phyloP scores from a whole-genome alignment of 139 green algal species.

The Parachlorella kessleri region DNA sequence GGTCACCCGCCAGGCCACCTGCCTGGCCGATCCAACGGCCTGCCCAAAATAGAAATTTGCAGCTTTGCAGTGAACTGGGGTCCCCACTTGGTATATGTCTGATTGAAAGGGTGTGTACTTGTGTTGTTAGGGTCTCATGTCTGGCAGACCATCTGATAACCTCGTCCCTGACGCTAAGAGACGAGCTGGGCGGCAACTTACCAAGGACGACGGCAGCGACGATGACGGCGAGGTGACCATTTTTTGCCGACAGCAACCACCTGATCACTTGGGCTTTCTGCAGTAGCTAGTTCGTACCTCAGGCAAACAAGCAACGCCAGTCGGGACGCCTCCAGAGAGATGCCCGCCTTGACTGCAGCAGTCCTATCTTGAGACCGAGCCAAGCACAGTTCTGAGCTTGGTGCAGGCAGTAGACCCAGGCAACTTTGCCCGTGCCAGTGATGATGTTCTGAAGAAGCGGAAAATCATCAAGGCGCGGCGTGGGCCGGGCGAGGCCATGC shows the following conservation, averaged over 20 bases:
- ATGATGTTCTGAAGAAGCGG: slow-evolving; percentile 56
- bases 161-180: slow-evolving; percentile 62
- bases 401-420: slow-evolving; percentile 31
- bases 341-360: background rate
- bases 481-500: background rate
- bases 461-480: slow-evolving; percentile 58
- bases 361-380: background rate
- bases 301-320: background rate
- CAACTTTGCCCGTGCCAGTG: slow-evolving; percentile 56
- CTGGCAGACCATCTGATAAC: too few species aligned
- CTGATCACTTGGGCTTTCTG: background rate
- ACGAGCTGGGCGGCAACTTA: slow-evolving; percentile 61
- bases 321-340: background rate
- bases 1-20: too few species aligned
- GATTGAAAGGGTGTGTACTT: too few species aligned
- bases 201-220: slow-evolving; percentile 60
- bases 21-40: too few species aligned
- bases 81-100: too few species aligned
- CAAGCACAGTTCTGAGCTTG: background rate
- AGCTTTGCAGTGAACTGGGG: too few species aligned
- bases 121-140: too few species aligned
- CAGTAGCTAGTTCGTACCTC: background rate
- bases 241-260: too few species aligned
- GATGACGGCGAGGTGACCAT: slow-evolving; percentile 36
- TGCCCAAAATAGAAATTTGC: too few species aligned